Evolutionary conservation across 2,329 filamentous ascomycete genomes (phyloP).

Genomic region (Camillea tinctor): DNA sequence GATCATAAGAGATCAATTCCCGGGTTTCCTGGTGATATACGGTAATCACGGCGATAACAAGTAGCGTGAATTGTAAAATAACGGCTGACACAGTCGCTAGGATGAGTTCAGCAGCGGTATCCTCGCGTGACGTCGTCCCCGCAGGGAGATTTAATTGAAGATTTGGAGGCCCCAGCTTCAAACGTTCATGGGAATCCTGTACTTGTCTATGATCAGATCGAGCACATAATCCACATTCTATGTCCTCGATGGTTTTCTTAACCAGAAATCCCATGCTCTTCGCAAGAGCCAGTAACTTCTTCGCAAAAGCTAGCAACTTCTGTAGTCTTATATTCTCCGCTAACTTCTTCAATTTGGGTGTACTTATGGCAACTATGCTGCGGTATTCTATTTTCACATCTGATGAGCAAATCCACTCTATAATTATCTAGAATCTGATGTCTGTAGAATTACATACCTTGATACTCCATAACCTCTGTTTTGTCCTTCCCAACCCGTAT

Average conservation of each 20-base stretch:
- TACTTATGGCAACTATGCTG: not conserved
- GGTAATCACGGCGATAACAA: constrained; percentile 5
- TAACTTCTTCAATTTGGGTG: not conserved
- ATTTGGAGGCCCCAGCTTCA: not conserved
- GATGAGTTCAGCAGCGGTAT: constrained; percentile 1
- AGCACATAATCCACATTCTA: too few species aligned
- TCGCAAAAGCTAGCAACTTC: too few species aligned
- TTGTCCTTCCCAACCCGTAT: constrained; percentile 1
- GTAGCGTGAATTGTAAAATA: constrained; percentile 3
- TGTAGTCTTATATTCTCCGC: too few species aligned
- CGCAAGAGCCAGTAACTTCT: too few species aligned
- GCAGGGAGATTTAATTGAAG: not conserved
- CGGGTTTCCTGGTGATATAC: constrained; percentile 4
- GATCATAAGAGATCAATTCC: not conserved
- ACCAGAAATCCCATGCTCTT: too few species aligned
- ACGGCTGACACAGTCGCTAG: not conserved
- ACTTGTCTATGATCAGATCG: too few species aligned
- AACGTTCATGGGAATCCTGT: too few species aligned
- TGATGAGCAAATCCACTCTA: not conserved
- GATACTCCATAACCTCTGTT: too few species aligned
- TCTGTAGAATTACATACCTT: not conserved
- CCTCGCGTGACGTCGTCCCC: not conserved
- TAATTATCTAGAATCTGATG: not conserved
- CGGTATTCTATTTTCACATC: not conserved
- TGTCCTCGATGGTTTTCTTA: too few species aligned